Evolutionary conservation across 2,329 filamentous ascomycete genomes (phyloP).

Genomic region (Beauveria asiatica): DNA sequence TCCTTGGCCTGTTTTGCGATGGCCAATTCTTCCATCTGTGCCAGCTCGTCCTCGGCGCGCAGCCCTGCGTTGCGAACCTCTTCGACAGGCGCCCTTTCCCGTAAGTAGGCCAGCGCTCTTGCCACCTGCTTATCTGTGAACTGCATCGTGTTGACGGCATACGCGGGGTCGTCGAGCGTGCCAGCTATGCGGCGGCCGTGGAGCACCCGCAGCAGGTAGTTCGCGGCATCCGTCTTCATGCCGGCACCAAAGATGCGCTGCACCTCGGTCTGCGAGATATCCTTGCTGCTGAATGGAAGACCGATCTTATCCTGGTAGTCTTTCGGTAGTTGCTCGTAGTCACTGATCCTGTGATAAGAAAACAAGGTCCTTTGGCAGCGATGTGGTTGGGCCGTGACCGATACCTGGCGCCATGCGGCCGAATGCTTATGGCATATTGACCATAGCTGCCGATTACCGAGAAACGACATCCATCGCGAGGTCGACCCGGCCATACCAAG

Average conservation of each 20-base stretch:
- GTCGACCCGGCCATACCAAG: background rate
- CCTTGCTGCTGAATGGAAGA: constrained; percentile 41
- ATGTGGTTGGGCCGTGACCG: background rate
- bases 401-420: background rate
- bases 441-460: background rate
- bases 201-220: constrained; percentile 47
- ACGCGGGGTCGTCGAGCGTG: constrained; percentile 50
- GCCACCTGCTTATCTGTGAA: constrained; percentile 34
- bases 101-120: constrained; percentile 46
- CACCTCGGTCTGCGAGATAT: constrained; percentile 41
- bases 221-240: constrained; percentile 37
- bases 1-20: constrained; percentile 17
- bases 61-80: constrained; percentile 53
- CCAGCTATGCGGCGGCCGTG: constrained; percentile 57
- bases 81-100: constrained; percentile 45
- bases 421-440: background rate
- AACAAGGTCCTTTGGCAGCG: constrained; percentile 25
- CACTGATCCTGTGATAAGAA: constrained; percentile 32
- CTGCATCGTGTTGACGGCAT: constrained; percentile 37
- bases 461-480: constrained; percentile 14
- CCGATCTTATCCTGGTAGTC: constrained; percentile 48
- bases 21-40: constrained; percentile 36
- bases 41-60: constrained; percentile 54
- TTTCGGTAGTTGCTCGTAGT: constrained; percentile 49
- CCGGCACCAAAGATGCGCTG: constrained; percentile 41